These are phyloP conservation scores for Colletotrichum endophyticum DNA, from an alignment of 2,329 filamentous ascomycete genomes.

Conservation along the genomic window DNA sequence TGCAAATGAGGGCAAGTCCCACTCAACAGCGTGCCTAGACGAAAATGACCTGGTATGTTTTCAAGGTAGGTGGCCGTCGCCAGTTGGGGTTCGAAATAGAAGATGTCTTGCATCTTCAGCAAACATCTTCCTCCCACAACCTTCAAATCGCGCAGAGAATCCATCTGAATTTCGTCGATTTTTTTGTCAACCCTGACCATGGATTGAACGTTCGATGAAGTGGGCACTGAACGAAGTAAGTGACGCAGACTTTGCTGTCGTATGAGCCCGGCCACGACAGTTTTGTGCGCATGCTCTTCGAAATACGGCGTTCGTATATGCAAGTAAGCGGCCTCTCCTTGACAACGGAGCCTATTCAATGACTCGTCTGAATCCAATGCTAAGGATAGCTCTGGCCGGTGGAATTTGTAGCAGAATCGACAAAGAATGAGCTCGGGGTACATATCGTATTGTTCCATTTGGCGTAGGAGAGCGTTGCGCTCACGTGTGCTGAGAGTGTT, in stretches of 20 bases:
- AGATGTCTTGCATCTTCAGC: neutral
- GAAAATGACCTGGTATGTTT: neutral
- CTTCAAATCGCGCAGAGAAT: neutral
- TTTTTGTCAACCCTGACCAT: neutral
- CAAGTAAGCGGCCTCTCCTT: no score
- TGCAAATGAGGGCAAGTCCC: neutral
- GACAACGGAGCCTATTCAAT: no score
- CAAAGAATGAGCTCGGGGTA: neutral
- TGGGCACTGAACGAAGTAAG: neutral
- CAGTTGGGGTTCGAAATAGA: neutral
- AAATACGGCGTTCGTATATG: neutral
- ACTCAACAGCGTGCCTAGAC: neutral
- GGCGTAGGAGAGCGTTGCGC: fast-evolving
- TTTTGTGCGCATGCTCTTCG: neutral
- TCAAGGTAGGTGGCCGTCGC: no score
- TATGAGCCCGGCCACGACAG: neutral
- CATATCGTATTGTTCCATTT: fast-evolving
- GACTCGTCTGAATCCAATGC: no score
- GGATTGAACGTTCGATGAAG: neutral
- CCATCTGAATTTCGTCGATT: neutral
- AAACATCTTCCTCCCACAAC: neutral
- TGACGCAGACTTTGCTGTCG: neutral
- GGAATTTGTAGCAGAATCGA: neutral
- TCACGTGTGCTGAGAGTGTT: fast-evolving
- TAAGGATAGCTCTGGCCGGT: neutral